Evolutionary conservation across 2,329 filamentous ascomycete genomes (phyloP).

Genomic region (Leptographium galeiforme): DNA sequence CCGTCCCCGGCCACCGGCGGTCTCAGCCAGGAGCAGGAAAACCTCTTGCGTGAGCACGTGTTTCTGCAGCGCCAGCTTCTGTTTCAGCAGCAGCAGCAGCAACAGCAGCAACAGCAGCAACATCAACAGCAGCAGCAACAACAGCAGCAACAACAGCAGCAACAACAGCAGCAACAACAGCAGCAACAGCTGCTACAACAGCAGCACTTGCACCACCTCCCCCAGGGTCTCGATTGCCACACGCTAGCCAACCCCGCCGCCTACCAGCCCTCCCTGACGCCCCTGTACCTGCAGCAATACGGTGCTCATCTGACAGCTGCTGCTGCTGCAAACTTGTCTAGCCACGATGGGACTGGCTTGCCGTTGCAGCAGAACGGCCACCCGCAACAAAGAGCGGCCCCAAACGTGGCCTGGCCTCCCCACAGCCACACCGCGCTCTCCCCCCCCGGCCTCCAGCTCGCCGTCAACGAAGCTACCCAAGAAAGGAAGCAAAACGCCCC

Average conservation of each 20-base stretch:
- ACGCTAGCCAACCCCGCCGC: neutral
- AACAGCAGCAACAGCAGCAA: neutral
- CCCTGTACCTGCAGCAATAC: neutral
- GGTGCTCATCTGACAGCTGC: neutral
- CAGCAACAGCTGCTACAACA: neutral
- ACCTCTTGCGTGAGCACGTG: neutral
- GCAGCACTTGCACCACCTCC: neutral
- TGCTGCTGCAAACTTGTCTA: neutral
- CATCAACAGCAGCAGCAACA: neutral
- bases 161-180: neutral
- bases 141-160: neutral
- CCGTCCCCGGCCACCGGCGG: neutral
- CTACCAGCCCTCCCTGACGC: neutral
- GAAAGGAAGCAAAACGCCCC: neutral
- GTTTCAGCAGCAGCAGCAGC: neutral
- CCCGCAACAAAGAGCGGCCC: constrained; percentile 3
- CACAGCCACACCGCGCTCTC: constrained; percentile 2
- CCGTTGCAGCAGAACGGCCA: neutral
- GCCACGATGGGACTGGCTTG: neutral
- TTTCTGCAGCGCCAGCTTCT: neutral
- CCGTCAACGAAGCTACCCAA: neutral
- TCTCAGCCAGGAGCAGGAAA: neutral
- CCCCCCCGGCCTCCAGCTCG: neutral
- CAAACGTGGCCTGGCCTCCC: neutral
- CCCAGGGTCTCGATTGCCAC: neutral